These are phyloP conservation scores for Pseudozyma tsukubaensis DNA, from an alignment of 1,284 basidiomycete species.

Conservation along the genomic window DNA sequence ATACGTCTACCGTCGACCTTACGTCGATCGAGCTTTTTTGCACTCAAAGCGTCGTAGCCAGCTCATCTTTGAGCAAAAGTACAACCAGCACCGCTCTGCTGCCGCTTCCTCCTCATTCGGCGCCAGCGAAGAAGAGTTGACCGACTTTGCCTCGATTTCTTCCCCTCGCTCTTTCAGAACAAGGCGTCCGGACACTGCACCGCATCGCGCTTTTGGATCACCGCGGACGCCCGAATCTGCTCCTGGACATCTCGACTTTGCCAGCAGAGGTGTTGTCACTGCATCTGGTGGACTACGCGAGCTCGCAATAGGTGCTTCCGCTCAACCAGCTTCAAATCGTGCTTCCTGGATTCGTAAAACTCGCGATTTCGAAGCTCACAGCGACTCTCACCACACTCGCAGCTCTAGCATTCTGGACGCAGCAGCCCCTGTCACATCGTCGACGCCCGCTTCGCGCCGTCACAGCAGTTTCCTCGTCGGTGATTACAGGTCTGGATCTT, in stretches of 20 bases:
- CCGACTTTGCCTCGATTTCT: neutral
- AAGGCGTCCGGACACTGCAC: conserved; percentile 33
- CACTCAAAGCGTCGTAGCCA: conserved; percentile 39
- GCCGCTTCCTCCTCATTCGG: neutral
- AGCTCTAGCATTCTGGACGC: conserved; percentile 14
- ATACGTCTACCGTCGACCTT: conserved; percentile 31
- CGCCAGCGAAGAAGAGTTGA: neutral
- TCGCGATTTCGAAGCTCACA: conserved; percentile 26
- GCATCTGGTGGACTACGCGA: conserved; percentile 27
- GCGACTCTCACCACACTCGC: conserved; percentile 33
- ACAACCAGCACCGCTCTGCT: conserved; percentile 27
- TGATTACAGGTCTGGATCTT: conserved; percentile 23
- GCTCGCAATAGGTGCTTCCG: conserved; percentile 39
- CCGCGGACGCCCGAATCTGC: conserved; percentile 28
- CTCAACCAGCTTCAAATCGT: conserved; percentile 42
- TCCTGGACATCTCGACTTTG: conserved; percentile 6
- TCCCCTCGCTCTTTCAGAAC: conserved; percentile 9
- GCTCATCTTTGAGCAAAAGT: conserved; percentile 51
- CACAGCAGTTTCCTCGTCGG: conserved; percentile 47
- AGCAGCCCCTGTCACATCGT: conserved; percentile 7
- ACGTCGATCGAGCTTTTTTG: conserved; percentile 29
- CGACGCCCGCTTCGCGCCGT: conserved; percentile 30
- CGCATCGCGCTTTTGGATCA: conserved; percentile 9
- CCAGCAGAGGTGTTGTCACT: conserved; percentile 1
- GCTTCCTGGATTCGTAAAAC: conserved; percentile 40